A percentile compares a stretch with the other conserved stretches of the same genome.
phyloP scores from a whole-genome alignment of 495 filamentous ascomycete genomes.

The Rhypophila decipiens region DNA sequence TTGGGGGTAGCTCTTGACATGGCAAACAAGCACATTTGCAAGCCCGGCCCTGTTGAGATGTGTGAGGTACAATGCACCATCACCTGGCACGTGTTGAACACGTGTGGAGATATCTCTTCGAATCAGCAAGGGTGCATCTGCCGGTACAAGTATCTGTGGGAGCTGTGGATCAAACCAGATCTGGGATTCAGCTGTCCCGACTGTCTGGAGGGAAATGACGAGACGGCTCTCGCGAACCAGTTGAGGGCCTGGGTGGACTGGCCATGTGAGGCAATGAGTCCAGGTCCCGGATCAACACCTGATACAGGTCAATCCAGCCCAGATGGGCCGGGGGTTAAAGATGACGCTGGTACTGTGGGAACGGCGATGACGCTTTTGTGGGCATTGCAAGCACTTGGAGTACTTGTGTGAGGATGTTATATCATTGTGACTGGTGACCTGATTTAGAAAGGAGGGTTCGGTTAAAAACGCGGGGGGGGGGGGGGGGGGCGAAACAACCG shows the following conservation, averaged over 20 bases:
- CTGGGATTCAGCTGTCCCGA: neutral
- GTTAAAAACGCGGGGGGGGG: no score
- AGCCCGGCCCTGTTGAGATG: neutral
- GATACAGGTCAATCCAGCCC: neutral
- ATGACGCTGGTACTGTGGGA: neutral
- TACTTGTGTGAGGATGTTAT: no score
- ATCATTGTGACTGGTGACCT: no score
- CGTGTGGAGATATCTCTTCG: neutral
- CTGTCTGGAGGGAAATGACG: neutral
- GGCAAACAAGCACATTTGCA: neutral
- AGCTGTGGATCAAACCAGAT: neutral
- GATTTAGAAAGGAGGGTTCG: no score
- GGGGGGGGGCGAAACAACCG: no score
- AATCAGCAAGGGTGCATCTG: neutral
- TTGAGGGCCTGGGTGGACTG: neutral
- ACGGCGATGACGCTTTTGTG: neutral
- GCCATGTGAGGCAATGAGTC: neutral
- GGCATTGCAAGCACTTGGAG: neutral
- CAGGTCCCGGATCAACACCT: neutral
- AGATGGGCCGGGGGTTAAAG: neutral
- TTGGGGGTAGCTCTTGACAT: neutral
- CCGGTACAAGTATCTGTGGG: constrained; percentile 1
- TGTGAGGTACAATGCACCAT: neutral
- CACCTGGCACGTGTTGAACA: neutral
- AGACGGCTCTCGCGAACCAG: neutral